Conservation (phyloP, 176 grass and related monocot species). For the Cenchrus purpureus region DNA sequence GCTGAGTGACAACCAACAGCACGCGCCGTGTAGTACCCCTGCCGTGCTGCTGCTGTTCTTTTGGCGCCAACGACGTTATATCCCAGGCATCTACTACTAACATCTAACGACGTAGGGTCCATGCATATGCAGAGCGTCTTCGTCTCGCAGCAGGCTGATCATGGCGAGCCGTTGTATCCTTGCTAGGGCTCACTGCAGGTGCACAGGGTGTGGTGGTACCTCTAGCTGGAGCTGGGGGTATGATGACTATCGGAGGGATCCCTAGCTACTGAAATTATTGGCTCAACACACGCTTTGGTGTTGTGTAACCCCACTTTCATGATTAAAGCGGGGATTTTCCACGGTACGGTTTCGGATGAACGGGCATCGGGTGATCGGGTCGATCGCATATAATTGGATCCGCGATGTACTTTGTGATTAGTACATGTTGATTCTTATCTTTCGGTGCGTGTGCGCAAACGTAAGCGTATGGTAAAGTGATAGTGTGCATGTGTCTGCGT, state of each 20-base stretch:
- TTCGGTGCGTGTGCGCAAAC: neutral
- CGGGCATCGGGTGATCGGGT: neutral
- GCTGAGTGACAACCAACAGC: conserved; percentile 37
- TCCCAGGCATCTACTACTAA: neutral
- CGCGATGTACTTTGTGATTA: neutral
- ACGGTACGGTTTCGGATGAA: neutral
- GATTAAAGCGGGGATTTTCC: conserved; percentile 40
- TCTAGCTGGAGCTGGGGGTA: neutral
- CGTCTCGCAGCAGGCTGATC: conserved; percentile 2
- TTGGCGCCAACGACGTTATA: conserved; percentile 1
- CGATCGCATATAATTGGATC: neutral
- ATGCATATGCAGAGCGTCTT: neutral
- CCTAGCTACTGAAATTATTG: conserved; percentile 6
- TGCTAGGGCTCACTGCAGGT: conserved; percentile 26
- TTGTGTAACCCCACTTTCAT: conserved; percentile 40
- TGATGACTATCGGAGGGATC: neutral
- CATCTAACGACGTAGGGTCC: conserved; percentile 11
- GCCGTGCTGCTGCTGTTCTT: conserved; percentile 16
- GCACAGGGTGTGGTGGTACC: conserved; percentile 28
- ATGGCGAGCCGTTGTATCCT: conserved; percentile 14
- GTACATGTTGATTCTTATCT: neutral
- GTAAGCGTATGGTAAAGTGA: neutral
- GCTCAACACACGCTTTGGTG: neutral
- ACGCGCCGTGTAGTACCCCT: neutral
- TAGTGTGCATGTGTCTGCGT: neutral